phyloP scores from a whole-genome alignment of 1,139 yeast species.

The Hyphopichia burtonii region DNA sequence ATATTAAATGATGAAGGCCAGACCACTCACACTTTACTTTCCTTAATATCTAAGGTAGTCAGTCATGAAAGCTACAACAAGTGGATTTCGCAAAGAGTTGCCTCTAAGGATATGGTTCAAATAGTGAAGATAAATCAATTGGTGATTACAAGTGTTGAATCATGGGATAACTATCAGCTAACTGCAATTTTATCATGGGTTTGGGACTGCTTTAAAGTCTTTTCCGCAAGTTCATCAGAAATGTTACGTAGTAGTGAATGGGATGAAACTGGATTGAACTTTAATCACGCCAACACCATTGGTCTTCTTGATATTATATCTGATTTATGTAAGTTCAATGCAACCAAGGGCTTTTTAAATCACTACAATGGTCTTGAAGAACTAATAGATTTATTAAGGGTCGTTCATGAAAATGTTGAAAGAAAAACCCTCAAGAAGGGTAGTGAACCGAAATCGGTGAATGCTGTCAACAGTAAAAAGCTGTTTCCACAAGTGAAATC shows the following conservation, averaged over 20 bases:
- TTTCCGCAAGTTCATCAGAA: slow-evolving; percentile 10
- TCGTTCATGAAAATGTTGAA: slow-evolving; percentile 49
- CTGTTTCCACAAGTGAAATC: slow-evolving; percentile 62
- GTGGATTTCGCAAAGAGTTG: slow-evolving; percentile 13
- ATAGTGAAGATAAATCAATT: slow-evolving; percentile 35
- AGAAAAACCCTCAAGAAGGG: slow-evolving; percentile 17
- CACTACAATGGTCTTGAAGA: slow-evolving; percentile 49
- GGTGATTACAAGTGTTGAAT: slow-evolving; percentile 46
- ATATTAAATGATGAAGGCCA: neutral
- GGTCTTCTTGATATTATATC: slow-evolving; percentile 50
- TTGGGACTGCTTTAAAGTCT: slow-evolving; percentile 34
- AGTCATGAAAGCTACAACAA: slow-evolving; percentile 24
- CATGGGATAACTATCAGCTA: slow-evolving; percentile 54
- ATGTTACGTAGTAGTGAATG: slow-evolving; percentile 11
- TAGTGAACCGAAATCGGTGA: slow-evolving; percentile 7
- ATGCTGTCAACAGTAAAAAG: slow-evolving; percentile 20
- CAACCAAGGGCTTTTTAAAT: slow-evolving; percentile 50
- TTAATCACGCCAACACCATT: slow-evolving; percentile 23
- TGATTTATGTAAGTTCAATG: slow-evolving; percentile 49
- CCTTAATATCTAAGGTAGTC: slow-evolving; percentile 14
- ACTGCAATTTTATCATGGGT: slow-evolving; percentile 58
- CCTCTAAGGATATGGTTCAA: slow-evolving; percentile 3
- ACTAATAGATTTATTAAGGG: slow-evolving; percentile 44
- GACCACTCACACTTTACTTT: slow-evolving; percentile 8
- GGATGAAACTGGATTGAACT: slow-evolving; percentile 10